Evolutionary conservation across 805 yeast species (phyloP).

Genomic region (Candida pseudofarinosa): DNA sequence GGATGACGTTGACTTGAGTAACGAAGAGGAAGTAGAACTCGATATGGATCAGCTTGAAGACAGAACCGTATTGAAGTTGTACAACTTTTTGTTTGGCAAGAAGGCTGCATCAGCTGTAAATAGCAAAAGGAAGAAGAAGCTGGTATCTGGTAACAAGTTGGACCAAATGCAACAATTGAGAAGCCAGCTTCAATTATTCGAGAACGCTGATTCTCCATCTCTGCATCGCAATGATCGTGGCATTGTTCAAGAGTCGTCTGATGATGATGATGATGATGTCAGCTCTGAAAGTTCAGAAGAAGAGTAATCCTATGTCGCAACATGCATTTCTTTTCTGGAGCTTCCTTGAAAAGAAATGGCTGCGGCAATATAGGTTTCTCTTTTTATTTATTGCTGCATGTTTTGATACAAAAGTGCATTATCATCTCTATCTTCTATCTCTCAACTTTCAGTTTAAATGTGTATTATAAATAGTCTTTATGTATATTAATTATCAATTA

Average conservation of each 20-base stretch:
- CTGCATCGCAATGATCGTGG: slow-evolving; percentile 26
- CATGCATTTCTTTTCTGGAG: too few species aligned
- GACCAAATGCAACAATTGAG: slow-evolving; percentile 64
- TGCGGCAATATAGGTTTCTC: neutral
- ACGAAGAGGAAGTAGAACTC: slow-evolving; percentile 88
- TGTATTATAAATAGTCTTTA: slow-evolving; percentile 3
- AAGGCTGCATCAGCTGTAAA: slow-evolving; percentile 40
- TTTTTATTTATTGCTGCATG: neutral
- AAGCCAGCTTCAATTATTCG: slow-evolving; percentile 45
- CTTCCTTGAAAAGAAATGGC: too few species aligned
- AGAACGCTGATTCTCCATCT: slow-evolving; percentile 26
- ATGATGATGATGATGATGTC: slow-evolving; percentile 51
- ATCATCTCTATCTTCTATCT: neutral
- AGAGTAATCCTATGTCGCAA: slow-evolving; percentile 39
- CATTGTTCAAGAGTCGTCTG: slow-evolving; percentile 34
- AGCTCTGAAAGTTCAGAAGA: slow-evolving; percentile 65
- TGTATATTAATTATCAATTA: too few species aligned
- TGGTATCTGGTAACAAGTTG: slow-evolving; percentile 23
- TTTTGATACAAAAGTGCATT: neutral
- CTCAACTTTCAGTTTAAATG: neutral
- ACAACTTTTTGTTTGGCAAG: slow-evolving; percentile 64
- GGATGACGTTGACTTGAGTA: slow-evolving; percentile 53
- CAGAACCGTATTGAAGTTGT: slow-evolving; percentile 73
- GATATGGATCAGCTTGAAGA: slow-evolving; percentile 93
- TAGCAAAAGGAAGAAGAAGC: slow-evolving; percentile 30